Percentiles rank a stretch among this genome's conserved stretches.
Evolutionary conservation across 805 yeast species (phyloP).

Genomic region (Candida koratica): DNA sequence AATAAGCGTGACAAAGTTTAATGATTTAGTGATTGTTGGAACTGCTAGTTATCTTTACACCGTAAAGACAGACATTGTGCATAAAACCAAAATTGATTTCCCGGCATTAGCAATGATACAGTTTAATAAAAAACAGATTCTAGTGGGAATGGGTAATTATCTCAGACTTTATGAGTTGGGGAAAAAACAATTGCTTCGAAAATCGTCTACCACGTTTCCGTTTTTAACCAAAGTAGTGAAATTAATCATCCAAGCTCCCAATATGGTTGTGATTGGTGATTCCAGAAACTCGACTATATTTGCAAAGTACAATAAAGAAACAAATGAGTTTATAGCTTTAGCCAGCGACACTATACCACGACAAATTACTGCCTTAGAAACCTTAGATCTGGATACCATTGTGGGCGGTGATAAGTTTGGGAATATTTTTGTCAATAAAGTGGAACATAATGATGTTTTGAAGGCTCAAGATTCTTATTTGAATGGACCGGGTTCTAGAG

Average conservation of each 20-base stretch:
- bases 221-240: slow-evolving; percentile 47
- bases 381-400: slow-evolving; percentile 72
- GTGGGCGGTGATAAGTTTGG: slow-evolving; percentile 89
- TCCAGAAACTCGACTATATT: slow-evolving; percentile 60
- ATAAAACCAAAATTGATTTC: slow-evolving; percentile 54
- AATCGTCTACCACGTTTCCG: slow-evolving; percentile 48
- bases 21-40: slow-evolving; percentile 45
- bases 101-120: slow-evolving; percentile 46
- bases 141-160: slow-evolving; percentile 53
- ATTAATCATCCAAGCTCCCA: slow-evolving; percentile 48
- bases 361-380: slow-evolving; percentile 55
- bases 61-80: slow-evolving; percentile 37
- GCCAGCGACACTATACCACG: slow-evolving; percentile 69
- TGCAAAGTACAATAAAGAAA: slow-evolving; percentile 46
- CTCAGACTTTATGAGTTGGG: slow-evolving; percentile 72
- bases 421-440: slow-evolving; percentile 63
- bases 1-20: slow-evolving; percentile 36
- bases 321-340: slow-evolving; percentile 54
- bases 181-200: slow-evolving; percentile 69
- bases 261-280: slow-evolving; percentile 68
- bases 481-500: slow-evolving; percentile 52
- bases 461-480: slow-evolving; percentile 30
- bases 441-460: slow-evolving; percentile 50
- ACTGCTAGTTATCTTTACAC: slow-evolving; percentile 34
- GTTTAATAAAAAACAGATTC: slow-evolving; percentile 50